Conservation (phyloP, 345 rosid species). For the Brassica juncea region DNA sequence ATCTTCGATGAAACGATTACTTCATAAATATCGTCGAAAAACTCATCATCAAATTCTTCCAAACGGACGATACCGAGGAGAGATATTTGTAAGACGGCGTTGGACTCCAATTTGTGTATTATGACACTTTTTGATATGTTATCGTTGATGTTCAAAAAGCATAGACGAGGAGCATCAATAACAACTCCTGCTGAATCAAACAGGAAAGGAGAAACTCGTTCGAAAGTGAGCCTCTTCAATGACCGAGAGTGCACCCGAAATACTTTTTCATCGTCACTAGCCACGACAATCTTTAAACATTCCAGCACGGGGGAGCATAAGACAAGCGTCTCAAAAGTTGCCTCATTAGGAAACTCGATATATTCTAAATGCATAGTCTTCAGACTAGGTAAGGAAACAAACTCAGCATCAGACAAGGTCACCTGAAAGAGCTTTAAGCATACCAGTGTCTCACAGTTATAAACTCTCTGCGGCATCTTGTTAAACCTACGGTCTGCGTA, state of each 20-base stretch:
- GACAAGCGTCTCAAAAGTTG: constrained; percentile 22
- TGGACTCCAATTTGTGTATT: neutral
- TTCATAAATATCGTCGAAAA: neutral
- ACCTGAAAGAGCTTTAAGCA: neutral
- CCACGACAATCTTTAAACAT: neutral
- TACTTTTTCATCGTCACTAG: neutral
- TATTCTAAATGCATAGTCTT: neutral
- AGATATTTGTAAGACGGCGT: neutral
- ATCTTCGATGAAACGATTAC: neutral
- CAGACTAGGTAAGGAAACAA: constrained; percentile 20
- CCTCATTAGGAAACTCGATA: neutral
- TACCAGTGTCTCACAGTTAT: neutral
- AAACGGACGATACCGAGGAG: neutral
- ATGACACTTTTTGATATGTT: neutral
- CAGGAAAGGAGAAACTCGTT: neutral
- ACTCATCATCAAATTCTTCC: neutral
- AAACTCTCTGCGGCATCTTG: neutral
- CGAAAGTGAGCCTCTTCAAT: neutral
- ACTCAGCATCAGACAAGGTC: neutral
- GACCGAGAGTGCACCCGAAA: constrained; percentile 3
- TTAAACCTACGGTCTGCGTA: neutral
- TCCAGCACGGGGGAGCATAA: neutral
- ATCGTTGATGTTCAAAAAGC: neutral
- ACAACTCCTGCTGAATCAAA: neutral
- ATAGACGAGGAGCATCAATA: neutral